Conservation (phyloP, 176 grass and related monocot species). For the Triticum dicoccoides region DNA sequence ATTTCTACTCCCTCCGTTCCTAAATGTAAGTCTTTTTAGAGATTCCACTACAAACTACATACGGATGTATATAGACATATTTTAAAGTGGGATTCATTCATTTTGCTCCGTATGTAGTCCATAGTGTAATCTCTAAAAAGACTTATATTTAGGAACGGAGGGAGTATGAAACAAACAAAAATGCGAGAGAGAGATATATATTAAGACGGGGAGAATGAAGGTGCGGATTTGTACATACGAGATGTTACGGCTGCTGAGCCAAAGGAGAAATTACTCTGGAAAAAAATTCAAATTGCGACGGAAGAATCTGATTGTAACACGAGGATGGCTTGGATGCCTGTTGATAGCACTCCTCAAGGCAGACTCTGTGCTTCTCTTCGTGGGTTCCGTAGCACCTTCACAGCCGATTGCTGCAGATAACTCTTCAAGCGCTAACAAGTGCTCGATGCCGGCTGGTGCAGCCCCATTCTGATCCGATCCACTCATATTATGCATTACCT, state of each 20-base stretch:
- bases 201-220: neutral
- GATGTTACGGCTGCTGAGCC: neutral
- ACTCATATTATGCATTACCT: neutral
- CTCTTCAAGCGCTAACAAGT: neutral
- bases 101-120: no score
- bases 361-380: neutral
- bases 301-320: neutral
- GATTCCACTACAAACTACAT: no score
- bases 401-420: neutral
- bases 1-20: neutral
- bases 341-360: neutral
- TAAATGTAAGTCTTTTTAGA: no score
- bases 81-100: no score
- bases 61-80: no score
- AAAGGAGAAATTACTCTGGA: neutral
- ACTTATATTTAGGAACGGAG: no score
- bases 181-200: neutral
- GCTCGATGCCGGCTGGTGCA: neutral
- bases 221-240: neutral
- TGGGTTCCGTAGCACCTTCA: neutral
- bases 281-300: neutral
- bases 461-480: neutral
- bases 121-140: no score
- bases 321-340: neutral
- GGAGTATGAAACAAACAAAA: neutral